A percentile compares a stretch with the other conserved stretches of the same genome.
These are phyloP conservation scores for Cryptomeria japonica DNA, from an alignment of 75 land plant genomes.

Conservation along the genomic window DNA sequence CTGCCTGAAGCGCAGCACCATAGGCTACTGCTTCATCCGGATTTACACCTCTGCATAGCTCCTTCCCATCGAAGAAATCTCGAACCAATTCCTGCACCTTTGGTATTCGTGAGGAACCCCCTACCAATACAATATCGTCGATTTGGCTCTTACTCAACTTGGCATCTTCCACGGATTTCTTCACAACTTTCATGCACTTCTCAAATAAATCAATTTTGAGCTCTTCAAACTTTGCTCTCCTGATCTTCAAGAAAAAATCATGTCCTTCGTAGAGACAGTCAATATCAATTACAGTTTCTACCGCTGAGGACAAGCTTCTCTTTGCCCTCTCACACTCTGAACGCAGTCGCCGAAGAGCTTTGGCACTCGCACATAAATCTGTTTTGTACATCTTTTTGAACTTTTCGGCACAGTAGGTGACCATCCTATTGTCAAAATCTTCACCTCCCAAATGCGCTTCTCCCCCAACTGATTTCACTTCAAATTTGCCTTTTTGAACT, in stretches of 20 bases:
- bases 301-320: no score
- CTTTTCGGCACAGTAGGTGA: conserved; percentile 23
- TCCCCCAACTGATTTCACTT: no score
- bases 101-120: not conserved
- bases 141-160: conserved; percentile 8
- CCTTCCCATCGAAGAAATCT: conserved; percentile 15
- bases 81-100: conserved; percentile 14
- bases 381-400: conserved; percentile 26
- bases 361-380: conserved; percentile 12
- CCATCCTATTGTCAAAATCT: conserved; percentile 32
- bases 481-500: no score
- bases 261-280: no score
- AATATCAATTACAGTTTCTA: no score
- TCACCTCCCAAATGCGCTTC: no score
- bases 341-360: no score
- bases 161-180: conserved; percentile 30
- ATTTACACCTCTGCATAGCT: not conserved
- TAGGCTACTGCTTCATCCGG: conserved; percentile 27
- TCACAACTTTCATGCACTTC: no score
- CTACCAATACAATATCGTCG: not conserved
- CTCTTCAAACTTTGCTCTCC: no score
- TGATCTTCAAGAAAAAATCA: no score
- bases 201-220: no score
- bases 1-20: conserved; percentile 24
- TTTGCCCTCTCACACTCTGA: no score